These are phyloP conservation scores for Didymella exigua DNA, from an alignment of 2,329 filamentous ascomycete species.

Conservation along the genomic window DNA sequence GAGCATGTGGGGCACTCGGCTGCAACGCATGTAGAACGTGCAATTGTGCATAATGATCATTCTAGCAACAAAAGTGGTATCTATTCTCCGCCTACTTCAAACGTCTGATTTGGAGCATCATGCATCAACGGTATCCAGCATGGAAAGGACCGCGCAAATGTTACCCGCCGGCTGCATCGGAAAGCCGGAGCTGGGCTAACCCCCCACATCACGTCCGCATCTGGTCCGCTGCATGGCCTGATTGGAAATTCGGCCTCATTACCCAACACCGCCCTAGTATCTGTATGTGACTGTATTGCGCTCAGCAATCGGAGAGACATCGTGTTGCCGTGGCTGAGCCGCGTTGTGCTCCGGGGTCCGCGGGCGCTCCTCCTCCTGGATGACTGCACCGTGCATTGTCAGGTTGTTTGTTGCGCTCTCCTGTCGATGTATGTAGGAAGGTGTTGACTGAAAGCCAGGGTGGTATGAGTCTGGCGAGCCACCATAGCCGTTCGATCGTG, in stretches of 20 bases:
- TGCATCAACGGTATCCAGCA: neutral
- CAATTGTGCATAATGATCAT: neutral
- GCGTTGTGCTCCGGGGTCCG: constrained; percentile 33
- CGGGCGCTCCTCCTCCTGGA: constrained; percentile 38
- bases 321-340: constrained; percentile 23
- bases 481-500: constrained; percentile 24
- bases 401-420: constrained; percentile 51
- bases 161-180: neutral
- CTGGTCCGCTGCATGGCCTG: constrained; percentile 7
- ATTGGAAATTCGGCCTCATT: constrained; percentile 8
- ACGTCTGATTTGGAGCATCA: neutral
- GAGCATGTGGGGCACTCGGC: constrained; percentile 7
- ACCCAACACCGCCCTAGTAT: constrained; percentile 32
- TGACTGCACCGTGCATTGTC: constrained; percentile 54
- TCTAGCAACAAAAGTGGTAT: constrained; percentile 1
- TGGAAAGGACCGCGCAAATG: neutral
- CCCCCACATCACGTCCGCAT: constrained; percentile 12
- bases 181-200: neutral
- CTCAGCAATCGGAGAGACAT: constrained; percentile 47
- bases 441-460: constrained; percentile 47
- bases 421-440: constrained; percentile 53
- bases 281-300: constrained; percentile 47
- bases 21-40: neutral
- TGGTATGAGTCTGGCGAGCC: constrained; percentile 38
- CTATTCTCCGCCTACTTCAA: neutral